Evolutionary conservation across 2,329 filamentous ascomycete genomes (phyloP).

Genomic region (Talaromyces rugulosus): DNA sequence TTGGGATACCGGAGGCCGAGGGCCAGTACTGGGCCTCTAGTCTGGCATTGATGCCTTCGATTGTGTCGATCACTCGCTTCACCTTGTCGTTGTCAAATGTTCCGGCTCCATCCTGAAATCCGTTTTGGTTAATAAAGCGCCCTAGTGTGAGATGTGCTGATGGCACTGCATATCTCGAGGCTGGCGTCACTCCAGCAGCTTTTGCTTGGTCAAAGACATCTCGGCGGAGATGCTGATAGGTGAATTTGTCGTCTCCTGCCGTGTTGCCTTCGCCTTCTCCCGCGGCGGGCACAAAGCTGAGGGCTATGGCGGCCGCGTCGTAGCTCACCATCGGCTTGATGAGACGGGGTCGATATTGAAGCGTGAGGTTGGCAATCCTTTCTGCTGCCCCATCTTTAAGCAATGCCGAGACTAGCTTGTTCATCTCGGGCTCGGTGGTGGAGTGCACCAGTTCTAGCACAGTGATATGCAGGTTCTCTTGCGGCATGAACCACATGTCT

Average conservation of each 20-base stretch:
- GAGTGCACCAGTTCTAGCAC: slow-evolving; percentile 81
- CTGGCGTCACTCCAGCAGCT: slow-evolving; percentile 63
- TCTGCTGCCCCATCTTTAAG: slow-evolving; percentile 48
- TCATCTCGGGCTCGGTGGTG: slow-evolving; percentile 65
- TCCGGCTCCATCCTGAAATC: slow-evolving; percentile 37
- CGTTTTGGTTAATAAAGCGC: slow-evolving; percentile 67
- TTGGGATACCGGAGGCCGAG: slow-evolving; percentile 37
- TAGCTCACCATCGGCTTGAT: slow-evolving; percentile 80
- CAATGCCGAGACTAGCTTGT: slow-evolving; percentile 56
- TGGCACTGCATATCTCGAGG: slow-evolving; percentile 79
- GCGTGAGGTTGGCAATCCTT: slow-evolving; percentile 62
- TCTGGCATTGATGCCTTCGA: slow-evolving; percentile 76
- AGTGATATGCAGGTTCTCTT: slow-evolving; percentile 75
- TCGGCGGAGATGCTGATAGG: slow-evolving; percentile 83
- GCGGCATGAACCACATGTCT: slow-evolving; percentile 86
- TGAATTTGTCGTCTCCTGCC: slow-evolving; percentile 61
- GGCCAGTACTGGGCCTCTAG: slow-evolving; percentile 69
- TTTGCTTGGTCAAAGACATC: slow-evolving; percentile 66
- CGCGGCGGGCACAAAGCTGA: slow-evolving; percentile 80
- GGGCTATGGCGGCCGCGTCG: slow-evolving; percentile 77
- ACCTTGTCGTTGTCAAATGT: slow-evolving; percentile 51
- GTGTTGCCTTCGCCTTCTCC: slow-evolving; percentile 49
- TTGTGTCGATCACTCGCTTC: slow-evolving; percentile 59
- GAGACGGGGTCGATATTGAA: slow-evolving; percentile 65
- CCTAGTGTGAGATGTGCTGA: slow-evolving; percentile 86